Conservation (phyloP, 768 basidiomycete species). For the Dictyophora rubrovolvata region DNA sequence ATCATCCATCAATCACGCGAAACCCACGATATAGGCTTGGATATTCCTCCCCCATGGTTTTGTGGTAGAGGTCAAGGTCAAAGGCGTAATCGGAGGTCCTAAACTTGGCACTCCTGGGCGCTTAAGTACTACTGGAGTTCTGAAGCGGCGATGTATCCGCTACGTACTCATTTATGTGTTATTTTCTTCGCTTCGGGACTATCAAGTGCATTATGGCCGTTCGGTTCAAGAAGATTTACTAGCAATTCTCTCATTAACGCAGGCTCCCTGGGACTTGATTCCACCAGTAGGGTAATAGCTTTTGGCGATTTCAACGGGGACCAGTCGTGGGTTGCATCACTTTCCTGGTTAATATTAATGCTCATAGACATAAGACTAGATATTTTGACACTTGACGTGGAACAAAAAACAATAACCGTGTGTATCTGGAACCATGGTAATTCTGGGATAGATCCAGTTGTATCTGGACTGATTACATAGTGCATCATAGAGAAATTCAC, state of each 20-base stretch:
- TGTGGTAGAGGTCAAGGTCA: neutral
- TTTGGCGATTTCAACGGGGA: constrained; percentile 96
- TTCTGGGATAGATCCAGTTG: constrained; percentile 14
- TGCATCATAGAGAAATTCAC: constrained; percentile 42
- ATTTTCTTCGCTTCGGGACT: neutral
- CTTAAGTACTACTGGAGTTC: neutral
- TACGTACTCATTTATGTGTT: neutral
- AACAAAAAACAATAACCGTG: constrained; percentile 66
- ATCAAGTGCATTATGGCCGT: constrained; percentile 54
- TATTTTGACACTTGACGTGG: constrained; percentile 61
- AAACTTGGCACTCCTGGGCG: neutral
- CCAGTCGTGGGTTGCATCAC: constrained; percentile 62
- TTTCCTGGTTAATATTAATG: neutral
- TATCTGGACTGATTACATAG: neutral
- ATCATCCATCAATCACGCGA: neutral
- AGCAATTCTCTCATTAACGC: constrained; percentile 73
- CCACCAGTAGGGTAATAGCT: constrained; percentile 68
- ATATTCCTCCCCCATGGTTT: constrained; percentile 65
- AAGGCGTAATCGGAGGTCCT: neutral
- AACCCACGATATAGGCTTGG: constrained; percentile 75
- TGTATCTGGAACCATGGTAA: constrained; percentile 77
- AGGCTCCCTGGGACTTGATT: constrained; percentile 67
- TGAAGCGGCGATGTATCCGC: neutral
- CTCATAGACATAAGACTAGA: constrained; percentile 50
- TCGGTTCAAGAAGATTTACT: constrained; percentile 74